A percentile compares a stretch with the other conserved stretches of the same genome.
phyloP scores from a whole-genome alignment of 2,329 filamentous ascomycete genomes.

The Blastomyces percursus region DNA sequence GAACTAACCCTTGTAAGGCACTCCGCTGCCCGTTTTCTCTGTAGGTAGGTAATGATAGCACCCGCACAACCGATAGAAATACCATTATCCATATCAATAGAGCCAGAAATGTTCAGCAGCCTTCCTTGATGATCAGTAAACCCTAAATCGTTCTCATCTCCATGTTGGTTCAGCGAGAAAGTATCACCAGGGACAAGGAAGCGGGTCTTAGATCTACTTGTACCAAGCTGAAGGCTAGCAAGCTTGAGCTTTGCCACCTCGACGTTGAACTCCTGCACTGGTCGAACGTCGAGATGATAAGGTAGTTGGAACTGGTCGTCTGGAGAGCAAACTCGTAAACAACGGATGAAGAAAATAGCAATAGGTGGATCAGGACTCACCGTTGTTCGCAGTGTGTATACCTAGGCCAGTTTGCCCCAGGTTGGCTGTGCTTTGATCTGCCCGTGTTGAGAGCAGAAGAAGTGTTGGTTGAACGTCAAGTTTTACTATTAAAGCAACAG shows the following conservation, averaged over 20 bases:
- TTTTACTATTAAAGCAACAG: slow-evolving; percentile 39
- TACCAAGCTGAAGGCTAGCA: slow-evolving; percentile 45
- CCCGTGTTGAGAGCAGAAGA: slow-evolving; percentile 46
- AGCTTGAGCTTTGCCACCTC: slow-evolving; percentile 57
- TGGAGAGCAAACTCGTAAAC: slow-evolving; percentile 16
- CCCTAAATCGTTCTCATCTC: slow-evolving; percentile 31
- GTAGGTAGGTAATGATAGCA: slow-evolving; percentile 70
- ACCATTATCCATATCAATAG: slow-evolving; percentile 61
- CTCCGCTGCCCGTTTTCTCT: slow-evolving; percentile 53
- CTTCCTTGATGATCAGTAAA: slow-evolving; percentile 50
- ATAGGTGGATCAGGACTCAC: slow-evolving; percentile 16
- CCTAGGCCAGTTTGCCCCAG: background rate
- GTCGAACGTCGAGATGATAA: slow-evolving; percentile 55
- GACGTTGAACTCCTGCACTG: slow-evolving; percentile 61
- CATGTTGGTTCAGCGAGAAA: slow-evolving; percentile 33
- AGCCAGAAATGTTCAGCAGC: slow-evolving; percentile 57
- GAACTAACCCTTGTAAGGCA: slow-evolving; percentile 51
- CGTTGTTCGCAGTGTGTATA: slow-evolving; percentile 19
- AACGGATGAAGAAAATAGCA: slow-evolving; percentile 3
- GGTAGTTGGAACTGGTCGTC: slow-evolving; percentile 44
- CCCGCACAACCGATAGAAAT: slow-evolving; percentile 75
- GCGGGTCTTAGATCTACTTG: slow-evolving; percentile 37
- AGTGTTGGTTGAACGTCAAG: slow-evolving; percentile 52
- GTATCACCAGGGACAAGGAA: slow-evolving; percentile 54
- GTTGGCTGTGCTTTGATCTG: slow-evolving; percentile 36